Conservation (phyloP, 108 stramenopile genomes). For the Pseudonitzschia multistriata region DNA sequence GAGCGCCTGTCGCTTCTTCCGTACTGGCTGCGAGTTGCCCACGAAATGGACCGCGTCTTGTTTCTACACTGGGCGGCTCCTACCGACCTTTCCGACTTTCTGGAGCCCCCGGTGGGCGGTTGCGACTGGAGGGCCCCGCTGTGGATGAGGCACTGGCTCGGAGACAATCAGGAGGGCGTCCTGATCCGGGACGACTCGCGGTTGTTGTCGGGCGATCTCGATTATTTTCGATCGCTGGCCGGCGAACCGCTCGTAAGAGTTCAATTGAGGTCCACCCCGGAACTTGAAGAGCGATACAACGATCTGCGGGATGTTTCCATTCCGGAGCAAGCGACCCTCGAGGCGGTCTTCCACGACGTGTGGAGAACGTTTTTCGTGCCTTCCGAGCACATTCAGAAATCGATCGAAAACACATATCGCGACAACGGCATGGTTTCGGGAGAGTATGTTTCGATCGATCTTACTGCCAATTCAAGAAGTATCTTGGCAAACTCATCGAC, state of each 20-base stretch:
- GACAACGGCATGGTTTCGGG: constrained; percentile 22
- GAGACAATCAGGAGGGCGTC: constrained; percentile 2
- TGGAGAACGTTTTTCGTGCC: constrained; percentile 17
- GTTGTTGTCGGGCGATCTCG: not conserved
- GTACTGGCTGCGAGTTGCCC: constrained; percentile 20
- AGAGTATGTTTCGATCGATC: constrained; percentile 34
- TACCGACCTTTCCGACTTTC: constrained; percentile 31
- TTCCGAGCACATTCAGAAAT: constrained; percentile 5
- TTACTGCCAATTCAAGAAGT: not conserved
- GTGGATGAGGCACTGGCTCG: constrained; percentile 21
- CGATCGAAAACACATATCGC: not conserved
- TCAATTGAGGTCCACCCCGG: not conserved
- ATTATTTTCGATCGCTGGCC: not conserved
- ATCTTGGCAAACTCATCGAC: too few relatives aligned
- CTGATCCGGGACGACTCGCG: not conserved
- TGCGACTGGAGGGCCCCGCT: constrained; percentile 48
- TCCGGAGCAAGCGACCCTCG: constrained; percentile 22
- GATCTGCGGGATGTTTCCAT: not conserved
- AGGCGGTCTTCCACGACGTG: constrained; percentile 32
- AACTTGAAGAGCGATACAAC: not conserved
- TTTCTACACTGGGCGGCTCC: constrained; percentile 46
- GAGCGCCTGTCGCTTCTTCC: constrained; percentile 35
- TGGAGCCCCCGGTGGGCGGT: constrained; percentile 40
- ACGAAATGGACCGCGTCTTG: constrained; percentile 31
- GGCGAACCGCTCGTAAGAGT: not conserved